Evolutionary conservation across 2,329 filamentous ascomycete genomes (phyloP), one percentile per base, ranked within the genome.

Genomic region (Microdochium trichocladiopsis): DNA sequence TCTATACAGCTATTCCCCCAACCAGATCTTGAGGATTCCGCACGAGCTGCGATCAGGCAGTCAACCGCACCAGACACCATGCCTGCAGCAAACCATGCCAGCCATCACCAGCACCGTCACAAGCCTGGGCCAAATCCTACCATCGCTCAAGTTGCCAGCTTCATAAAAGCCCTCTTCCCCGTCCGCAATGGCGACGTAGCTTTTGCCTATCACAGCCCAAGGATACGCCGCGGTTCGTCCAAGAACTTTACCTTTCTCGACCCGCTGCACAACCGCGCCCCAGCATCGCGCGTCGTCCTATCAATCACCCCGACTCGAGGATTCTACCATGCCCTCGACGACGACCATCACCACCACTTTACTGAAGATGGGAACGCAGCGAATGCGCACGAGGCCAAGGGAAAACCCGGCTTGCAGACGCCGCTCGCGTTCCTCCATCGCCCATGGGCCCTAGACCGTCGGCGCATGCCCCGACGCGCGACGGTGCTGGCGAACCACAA

Each of bases 221-320:
- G 56, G 6, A 25, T 28, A 9, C 47, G 23, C 25, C 47, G 14
- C 25, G 25, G 12, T 12, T 8, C 47, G 3, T 28, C 47, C 47
- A 48, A 25, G 4, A 25, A 3, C 47, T n/a, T 45, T 10, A 45
- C 41, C 18, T 45, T 45, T 22, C 14, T 52, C 48, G 31, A 25
- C 25, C 22, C 25, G 36, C 14, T 52, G 52, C 23, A 37, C 31
- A 50, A 41, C 23, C 24, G 10, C 2, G 22, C 28, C 4, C 11
- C 22, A 14, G 52, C 52, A 6, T 36, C 51, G 3, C 52, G 51
- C 25, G 28, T 55, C 25, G 47, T 59, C 6, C 52, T 58, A 25
- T 55, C 54, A 50, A 54, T 58, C 51, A 56, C 56, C 16, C 56
- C 57, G 4, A 59, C 56, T 8, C 31, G 49, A 11, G 54, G 57